Base-by-base conservation (phyloP, 768 basidiomycete genomes). In the Naganishia randhawae region DNA sequence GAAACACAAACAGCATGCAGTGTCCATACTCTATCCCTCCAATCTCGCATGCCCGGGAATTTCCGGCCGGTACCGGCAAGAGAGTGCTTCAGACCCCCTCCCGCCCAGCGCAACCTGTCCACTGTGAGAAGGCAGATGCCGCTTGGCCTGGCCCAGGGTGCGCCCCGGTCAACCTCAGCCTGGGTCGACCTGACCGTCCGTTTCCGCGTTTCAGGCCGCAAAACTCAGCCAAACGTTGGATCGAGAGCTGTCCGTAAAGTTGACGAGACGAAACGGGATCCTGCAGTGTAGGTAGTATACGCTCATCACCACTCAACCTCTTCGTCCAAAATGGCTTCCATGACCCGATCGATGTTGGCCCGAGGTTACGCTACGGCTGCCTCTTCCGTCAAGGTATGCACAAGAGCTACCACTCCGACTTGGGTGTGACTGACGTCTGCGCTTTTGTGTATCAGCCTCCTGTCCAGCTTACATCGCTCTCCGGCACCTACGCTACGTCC, bases 401-500 rank as follows among this genome's bases (percentile, higher is more conserved):
- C 10, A 6, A 33, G 35, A 33, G 10, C 41, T 67, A 14, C 25
- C 7, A 48, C 19, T 32, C 61, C 17, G 13, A 14, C 32, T n/a
- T 17, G 10, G 8, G 27, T 37, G 33, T 35, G 31, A 32, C 51
- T 57, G 25, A 33, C 17, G 1, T 9, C 53, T 42, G 7, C 19
- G 0, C 29, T 22, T 33, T 22, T 29, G 11, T 27, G 35, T 39
- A 10, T 33, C 61, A 79, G 78, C 71, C 77, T 31, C 78, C 78
- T 27, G 65, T 79, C 72, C 77, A 78, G 73, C 77, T 79, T 73
- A 79, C 78, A 74, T 79, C 78, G 52, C 73, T 79, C 64, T 77
- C 78, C 32, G 78, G 78, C 17, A 78, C 77, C 37, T 79, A 79
- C 71, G 78, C 78, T 50, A 79, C 77, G 50, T 79, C 78, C 33